Conservation (phyloP, 1,139 yeast species). For the Saccharomyces hybrid region DNA sequence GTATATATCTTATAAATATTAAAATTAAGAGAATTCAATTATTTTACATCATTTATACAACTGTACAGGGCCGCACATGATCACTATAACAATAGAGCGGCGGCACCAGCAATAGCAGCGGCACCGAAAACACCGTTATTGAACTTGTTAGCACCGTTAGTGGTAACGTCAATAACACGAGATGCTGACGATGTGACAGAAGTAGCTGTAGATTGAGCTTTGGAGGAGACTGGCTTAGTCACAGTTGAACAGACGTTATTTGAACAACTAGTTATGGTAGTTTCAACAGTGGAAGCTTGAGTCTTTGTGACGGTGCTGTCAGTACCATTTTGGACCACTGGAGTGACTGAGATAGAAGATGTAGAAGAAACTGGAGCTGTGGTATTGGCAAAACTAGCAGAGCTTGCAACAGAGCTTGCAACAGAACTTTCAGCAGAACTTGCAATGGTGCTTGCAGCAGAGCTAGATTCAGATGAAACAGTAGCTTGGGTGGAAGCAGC, state of each 20-base stretch:
- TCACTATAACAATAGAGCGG: constrained; percentile 1
- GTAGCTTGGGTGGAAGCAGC: constrained; percentile 32
- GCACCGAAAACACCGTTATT: neutral
- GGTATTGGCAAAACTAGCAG: constrained; percentile 2
- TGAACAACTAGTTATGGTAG: neutral
- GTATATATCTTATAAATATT: neutral
- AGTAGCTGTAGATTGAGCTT: constrained; percentile 1
- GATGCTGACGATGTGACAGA: neutral
- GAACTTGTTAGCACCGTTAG: constrained; percentile 1
- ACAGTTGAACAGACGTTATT: neutral
- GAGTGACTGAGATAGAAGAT: constrained; percentile 32
- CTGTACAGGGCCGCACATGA: neutral
- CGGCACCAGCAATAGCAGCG: constrained; percentile 3
- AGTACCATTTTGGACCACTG: constrained; percentile 24
- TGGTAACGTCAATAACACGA: neutral
- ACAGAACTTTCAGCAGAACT: constrained; percentile 10
- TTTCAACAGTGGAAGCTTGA: neutral
- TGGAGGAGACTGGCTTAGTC: neutral
- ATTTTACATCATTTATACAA: neutral
- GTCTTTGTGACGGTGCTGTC: neutral
- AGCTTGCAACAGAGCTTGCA: constrained; percentile 2
- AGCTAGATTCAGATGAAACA: constrained; percentile 34
- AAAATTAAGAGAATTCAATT: neutral
- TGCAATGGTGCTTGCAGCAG: constrained; percentile 15
- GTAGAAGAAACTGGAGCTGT: constrained; percentile 17